Percentiles rank a stretch among this genome's conserved stretches.
Conservation (phyloP, 768 basidiomycete species). For the Suillus decipiens region DNA sequence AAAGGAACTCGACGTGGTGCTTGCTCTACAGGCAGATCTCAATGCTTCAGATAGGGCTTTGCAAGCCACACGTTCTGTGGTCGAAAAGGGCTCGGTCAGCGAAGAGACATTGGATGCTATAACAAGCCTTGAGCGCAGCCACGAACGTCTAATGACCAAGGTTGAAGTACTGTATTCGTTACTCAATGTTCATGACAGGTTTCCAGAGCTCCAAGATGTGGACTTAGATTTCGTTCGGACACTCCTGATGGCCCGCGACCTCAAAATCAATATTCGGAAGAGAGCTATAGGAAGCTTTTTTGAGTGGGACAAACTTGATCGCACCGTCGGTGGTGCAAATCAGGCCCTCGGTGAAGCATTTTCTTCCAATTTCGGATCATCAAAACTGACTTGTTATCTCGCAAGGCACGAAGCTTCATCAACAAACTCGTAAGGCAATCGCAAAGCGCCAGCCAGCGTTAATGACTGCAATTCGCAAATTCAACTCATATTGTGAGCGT, state of each 20-base stretch:
- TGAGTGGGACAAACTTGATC: too few relatives aligned
- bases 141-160: conserved; percentile 21
- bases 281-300: too few relatives aligned
- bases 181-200: conserved; percentile 2
- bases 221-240: too few relatives aligned
- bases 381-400: neutral
- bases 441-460: conserved; percentile 28
- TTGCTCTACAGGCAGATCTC: conserved; percentile 32
- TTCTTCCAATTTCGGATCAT: too few relatives aligned
- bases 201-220: too few relatives aligned
- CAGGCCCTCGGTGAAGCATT: too few relatives aligned
- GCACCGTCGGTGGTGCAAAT: too few relatives aligned
- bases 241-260: too few relatives aligned
- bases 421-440: conserved; percentile 31
- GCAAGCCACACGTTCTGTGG: conserved; percentile 7
- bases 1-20: conserved; percentile 33
- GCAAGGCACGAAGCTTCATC: conserved; percentile 34
- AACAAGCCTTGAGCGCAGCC: conserved; percentile 21
- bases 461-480: conserved; percentile 25
- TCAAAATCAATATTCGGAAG: too few relatives aligned
- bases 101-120: conserved; percentile 19
- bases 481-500: conserved; percentile 29
- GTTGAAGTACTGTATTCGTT: conserved; percentile 37
- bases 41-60: conserved; percentile 27
- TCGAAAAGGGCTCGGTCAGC: conserved; percentile 12